Evolutionary conservation across 2,329 filamentous ascomycete genomes (phyloP), one percentile per base, ranked within the genome.

Genomic region (Pseudomassariella vexata): DNA sequence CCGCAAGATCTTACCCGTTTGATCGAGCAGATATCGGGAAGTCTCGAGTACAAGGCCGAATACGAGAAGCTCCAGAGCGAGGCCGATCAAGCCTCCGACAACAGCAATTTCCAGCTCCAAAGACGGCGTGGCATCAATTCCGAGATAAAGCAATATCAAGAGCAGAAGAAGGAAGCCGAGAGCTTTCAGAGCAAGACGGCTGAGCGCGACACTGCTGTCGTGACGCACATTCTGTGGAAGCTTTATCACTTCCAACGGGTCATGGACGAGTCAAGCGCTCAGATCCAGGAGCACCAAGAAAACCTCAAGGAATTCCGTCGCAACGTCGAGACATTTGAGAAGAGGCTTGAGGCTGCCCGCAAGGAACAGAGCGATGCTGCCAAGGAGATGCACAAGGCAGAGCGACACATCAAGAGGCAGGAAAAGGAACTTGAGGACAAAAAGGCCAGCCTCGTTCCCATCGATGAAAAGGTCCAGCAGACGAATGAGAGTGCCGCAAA

Each of bases 21-120:
- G 30, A 94, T 98, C 35, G 92, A 98, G 62, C 92, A 96, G 59
- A 96, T 98, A 40, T 96, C 90, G 1, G 92, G 92, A 27, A 95
- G 89, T 58, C 63, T 96, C 31, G 92, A 98, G 49, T 86, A 89
- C 63, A 96, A 96, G 60, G 76, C 79, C 8, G 88, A 95, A 47
- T 98, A 98, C 55, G 94, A 98, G 52, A 76, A 72, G 34, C 68
- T 95, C n/a, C 90, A 96, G 59, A 71, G 73, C 6, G 85, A 94
- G 52, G 79, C 85, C 5, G 88, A 95, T 43, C 80, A 87, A 47
- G 88, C 90, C 5, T 78, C 82, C 1, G 90, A 96, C 49, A 86
- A 94, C 44, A 86, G 94, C 44, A 85, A 80, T 26, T 85, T 87
- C 45, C 89, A 94, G 55, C 76, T 96, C 7, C 84, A 92, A 50